Evolutionary conservation across 2,329 filamentous ascomycete species (phyloP).

Genomic region (Tolypocladium nubicola): DNA sequence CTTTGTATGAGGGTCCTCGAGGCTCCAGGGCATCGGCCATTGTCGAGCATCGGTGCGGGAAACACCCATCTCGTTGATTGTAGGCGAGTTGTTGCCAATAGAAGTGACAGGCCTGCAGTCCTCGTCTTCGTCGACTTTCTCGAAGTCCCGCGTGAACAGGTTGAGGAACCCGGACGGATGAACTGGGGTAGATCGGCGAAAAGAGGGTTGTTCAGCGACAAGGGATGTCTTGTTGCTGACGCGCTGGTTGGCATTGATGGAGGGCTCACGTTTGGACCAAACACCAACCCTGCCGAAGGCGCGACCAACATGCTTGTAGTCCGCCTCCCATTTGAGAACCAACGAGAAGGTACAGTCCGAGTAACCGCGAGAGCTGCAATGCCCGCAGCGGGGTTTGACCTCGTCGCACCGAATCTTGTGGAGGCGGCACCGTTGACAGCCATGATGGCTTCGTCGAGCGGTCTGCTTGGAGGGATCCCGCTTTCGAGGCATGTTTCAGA

Average conservation of each 20-base stretch:
- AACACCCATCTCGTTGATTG: neutral
- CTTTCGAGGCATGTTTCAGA: slow-evolving; percentile 1
- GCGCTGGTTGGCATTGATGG: neutral
- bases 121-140: neutral
- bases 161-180: neutral
- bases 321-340: slow-evolving; percentile 16
- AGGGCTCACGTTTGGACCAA: slow-evolving; percentile 12
- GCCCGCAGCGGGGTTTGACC: slow-evolving; percentile 9
- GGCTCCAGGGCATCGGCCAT: neutral
- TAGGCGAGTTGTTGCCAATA: neutral
- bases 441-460: slow-evolving; percentile 10
- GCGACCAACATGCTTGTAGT: slow-evolving; percentile 12
- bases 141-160: neutral
- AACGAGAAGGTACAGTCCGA: slow-evolving; percentile 5
- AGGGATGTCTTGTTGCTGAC: neutral
- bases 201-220: neutral
- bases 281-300: slow-evolving; percentile 19
- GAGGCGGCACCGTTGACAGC: slow-evolving; percentile 12
- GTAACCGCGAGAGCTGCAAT: slow-evolving; percentile 9
- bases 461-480: slow-evolving; percentile 3
- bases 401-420: slow-evolving; percentile 14
- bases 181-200: neutral
- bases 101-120: neutral
- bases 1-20: neutral
- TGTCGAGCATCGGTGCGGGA: neutral